phyloP scores from a whole-genome alignment of 2,329 filamentous ascomycete genomes.

The Aspergillus sp. region DNA sequence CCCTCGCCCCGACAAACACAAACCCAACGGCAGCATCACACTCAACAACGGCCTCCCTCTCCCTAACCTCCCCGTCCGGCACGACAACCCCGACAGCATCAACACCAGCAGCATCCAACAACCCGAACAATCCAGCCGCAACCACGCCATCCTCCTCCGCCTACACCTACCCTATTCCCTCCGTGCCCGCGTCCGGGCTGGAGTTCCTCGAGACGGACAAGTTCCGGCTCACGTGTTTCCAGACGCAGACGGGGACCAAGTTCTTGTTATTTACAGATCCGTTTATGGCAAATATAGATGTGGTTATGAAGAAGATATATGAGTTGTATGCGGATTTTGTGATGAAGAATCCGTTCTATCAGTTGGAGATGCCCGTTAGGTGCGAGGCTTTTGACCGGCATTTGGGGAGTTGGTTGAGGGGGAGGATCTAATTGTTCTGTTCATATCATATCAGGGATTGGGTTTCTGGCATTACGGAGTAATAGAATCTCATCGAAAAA shows the following conservation, averaged over 20 bases:
- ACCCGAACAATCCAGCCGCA: not conserved
- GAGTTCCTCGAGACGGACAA: slow-evolving; percentile 91
- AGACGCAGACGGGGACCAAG: slow-evolving; percentile 87
- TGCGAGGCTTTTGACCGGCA: slow-evolving; percentile 93
- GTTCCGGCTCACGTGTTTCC: slow-evolving; percentile 94
- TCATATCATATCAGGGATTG: too few species aligned
- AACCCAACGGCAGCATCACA: slow-evolving; percentile 20
- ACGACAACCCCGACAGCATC: slow-evolving; percentile 20
- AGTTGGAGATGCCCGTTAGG: slow-evolving; percentile 91
- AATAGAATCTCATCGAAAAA: not conserved
- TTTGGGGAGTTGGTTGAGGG: slow-evolving; percentile 69
- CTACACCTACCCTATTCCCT: slow-evolving; percentile 26
- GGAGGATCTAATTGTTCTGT: slow-evolving; percentile 39
- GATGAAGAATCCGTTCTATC: slow-evolving; percentile 99
- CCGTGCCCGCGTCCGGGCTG: slow-evolving; percentile 54
- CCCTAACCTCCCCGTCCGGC: slow-evolving; percentile 23
- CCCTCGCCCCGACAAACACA: slow-evolving; percentile 27
- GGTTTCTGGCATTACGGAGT: too few species aligned
- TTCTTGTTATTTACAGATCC: slow-evolving; percentile 93
- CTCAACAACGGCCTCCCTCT: slow-evolving; percentile 17
- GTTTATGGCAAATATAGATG: slow-evolving; percentile 75
- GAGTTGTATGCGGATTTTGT: slow-evolving; percentile 95
- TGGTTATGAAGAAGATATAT: slow-evolving; percentile 77
- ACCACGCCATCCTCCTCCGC: slow-evolving; percentile 13
- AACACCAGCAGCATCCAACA: not conserved